phyloP scores from a whole-genome alignment of 2,329 filamentous ascomycete genomes.

The Byssoonygena ceratinophila region DNA sequence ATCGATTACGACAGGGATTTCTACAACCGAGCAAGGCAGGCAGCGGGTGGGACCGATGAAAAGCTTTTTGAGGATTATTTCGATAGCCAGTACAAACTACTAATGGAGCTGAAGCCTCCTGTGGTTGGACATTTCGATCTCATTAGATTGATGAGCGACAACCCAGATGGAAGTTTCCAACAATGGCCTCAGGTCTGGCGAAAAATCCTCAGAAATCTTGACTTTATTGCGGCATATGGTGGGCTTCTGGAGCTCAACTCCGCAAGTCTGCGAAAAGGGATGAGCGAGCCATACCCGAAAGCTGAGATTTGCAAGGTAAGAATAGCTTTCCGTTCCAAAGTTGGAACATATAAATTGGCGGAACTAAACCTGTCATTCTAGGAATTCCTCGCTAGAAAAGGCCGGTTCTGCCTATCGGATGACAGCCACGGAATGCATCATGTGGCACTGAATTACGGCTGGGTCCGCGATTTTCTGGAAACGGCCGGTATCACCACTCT shows the following conservation, averaged over 20 bases:
- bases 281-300: conserved; percentile 81
- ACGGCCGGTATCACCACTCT: conserved; percentile 32
- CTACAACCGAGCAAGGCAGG: conserved; percentile 54
- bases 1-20: conserved; percentile 71
- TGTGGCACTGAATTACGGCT: conserved; percentile 71
- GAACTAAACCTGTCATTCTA: conserved; percentile 24
- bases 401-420: conserved; percentile 82
- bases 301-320: conserved; percentile 62
- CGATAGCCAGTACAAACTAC: conserved; percentile 75
- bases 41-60: conserved; percentile 55
- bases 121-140: conserved; percentile 93
- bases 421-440: conserved; percentile 87
- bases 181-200: conserved; percentile 59
- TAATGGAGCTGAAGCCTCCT: conserved; percentile 57
- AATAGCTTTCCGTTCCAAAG: not conserved
- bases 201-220: conserved; percentile 62
- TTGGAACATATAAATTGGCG: not conserved
- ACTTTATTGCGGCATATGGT: conserved; percentile 58
- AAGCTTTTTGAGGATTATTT: conserved; percentile 75
- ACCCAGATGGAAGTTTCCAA: conserved; percentile 53
- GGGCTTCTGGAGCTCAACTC: conserved; percentile 86
- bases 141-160: conserved; percentile 65
- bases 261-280: conserved; percentile 74
- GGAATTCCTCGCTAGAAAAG: conserved; percentile 62
- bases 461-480: conserved; percentile 59